phyloP scores from a whole-genome alignment of 305 asterid species.

The Fraxinus baroniana region DNA sequence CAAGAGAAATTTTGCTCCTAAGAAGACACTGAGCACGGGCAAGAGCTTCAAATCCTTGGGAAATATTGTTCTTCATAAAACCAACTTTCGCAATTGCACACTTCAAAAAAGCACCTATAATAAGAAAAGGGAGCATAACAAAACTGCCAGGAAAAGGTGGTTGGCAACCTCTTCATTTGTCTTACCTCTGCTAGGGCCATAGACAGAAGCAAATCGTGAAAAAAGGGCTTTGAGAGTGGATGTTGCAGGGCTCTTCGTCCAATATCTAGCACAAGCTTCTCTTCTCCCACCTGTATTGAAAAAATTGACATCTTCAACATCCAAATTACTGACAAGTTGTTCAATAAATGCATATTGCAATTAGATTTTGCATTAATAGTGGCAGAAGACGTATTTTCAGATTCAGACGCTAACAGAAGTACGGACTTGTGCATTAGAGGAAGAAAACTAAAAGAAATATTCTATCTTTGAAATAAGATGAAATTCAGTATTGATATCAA shows the following conservation, averaged over 20 bases:
- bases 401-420: conserved; percentile 21
- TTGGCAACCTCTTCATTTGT: conserved; percentile 40
- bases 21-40: conserved; percentile 95
- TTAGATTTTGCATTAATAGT: conserved; percentile 18
- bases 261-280: conserved; percentile 85
- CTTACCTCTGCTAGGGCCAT: conserved; percentile 99
- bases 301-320: conserved; percentile 33
- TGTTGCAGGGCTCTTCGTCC: conserved; percentile 82
- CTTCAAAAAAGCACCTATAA: conserved; percentile 83
- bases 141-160: conserved; percentile 43
- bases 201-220: conserved; percentile 85
- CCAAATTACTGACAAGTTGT: conserved; percentile 17
- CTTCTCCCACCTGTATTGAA: conserved; percentile 83
- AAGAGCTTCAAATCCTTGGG: conserved; percentile 99
- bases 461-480: not conserved
- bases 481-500: conserved; percentile 10
- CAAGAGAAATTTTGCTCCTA: conserved; percentile 86
- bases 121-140: conserved; percentile 76
- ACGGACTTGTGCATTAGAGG: not conserved
- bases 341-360: not conserved
- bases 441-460: not conserved
- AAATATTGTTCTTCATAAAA: conserved; percentile 84
- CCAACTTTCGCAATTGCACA: conserved; percentile 89
- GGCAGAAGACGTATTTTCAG: conserved; percentile 16
- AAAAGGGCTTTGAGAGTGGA: conserved; percentile 73